Conservation (phyloP, 441 rosid genomes). For the Croton laevigatus region DNA sequence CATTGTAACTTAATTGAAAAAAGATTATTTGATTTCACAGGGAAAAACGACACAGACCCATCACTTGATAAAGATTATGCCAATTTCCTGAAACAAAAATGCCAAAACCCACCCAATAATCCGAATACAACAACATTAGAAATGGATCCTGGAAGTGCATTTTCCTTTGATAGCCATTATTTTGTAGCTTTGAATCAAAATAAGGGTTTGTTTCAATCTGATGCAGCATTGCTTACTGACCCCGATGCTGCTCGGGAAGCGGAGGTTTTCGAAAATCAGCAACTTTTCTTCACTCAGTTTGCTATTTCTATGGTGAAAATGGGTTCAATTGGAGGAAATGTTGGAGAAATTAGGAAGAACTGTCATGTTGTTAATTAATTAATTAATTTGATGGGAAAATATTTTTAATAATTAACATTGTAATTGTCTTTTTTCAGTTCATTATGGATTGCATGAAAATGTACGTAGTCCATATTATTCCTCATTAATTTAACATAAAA, state of each 20-base stretch:
- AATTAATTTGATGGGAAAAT: too few relatives aligned
- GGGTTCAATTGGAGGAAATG: conserved; percentile 16
- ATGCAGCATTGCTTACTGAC: conserved; percentile 25
- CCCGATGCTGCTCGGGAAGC: conserved; percentile 4
- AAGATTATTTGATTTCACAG: conserved; percentile 24
- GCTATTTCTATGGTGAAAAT: not conserved
- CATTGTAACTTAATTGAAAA: conserved; percentile 14
- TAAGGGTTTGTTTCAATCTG: conserved; percentile 20
- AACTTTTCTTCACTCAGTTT: not conserved
- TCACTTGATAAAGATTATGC: conserved; percentile 17
- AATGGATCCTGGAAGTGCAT: conserved; percentile 26
- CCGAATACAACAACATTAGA: conserved; percentile 14
- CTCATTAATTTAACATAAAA: too few relatives aligned
- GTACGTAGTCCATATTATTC: too few relatives aligned
- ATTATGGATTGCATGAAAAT: too few relatives aligned
- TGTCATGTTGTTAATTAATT: conserved; percentile 4
- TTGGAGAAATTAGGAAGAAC: conserved; percentile 12
- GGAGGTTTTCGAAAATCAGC: not conserved
- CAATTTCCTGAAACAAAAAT: conserved; percentile 16
- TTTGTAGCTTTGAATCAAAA: conserved; percentile 9
- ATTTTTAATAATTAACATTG: too few relatives aligned
- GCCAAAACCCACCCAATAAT: conserved; percentile 2
- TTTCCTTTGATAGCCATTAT: conserved; percentile 22
- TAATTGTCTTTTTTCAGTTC: too few relatives aligned
- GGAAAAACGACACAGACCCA: conserved; percentile 26